phyloP scores from a whole-genome alignment of 331 rosid genomes.

The Arachis monticola region DNA sequence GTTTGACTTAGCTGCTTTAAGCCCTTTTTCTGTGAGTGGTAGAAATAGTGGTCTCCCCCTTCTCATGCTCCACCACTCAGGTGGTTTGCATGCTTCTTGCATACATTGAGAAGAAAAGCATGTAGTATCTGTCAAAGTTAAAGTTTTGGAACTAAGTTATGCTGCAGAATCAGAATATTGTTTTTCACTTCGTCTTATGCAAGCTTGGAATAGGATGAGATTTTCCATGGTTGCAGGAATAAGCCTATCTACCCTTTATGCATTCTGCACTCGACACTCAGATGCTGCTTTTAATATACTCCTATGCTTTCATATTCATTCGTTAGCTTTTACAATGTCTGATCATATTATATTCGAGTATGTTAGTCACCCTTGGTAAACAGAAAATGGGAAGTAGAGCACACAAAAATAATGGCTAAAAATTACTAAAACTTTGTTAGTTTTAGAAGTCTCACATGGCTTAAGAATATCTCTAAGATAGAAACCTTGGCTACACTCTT shows the following conservation, averaged over 20 bases:
- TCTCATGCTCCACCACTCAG: slow-evolving; percentile 1
- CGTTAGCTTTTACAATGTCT: not conserved
- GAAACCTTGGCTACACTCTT: too few species aligned
- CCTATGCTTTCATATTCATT: not conserved
- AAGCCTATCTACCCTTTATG: too few species aligned
- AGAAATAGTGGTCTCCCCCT: slow-evolving; percentile 21
- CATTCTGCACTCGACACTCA: not conserved
- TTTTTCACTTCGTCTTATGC: not conserved
- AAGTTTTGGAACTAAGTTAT: not conserved
- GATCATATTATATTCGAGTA: not conserved
- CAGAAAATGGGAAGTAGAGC: not conserved
- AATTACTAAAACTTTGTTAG: too few species aligned
- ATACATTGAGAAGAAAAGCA: slow-evolving; percentile 14
- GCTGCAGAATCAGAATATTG: not conserved
- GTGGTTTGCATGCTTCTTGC: not conserved
- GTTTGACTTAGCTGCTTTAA: not conserved
- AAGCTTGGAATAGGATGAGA: not conserved
- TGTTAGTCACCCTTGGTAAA: too few species aligned
- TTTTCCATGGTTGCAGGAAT: too few species aligned
- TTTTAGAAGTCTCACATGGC: too few species aligned
- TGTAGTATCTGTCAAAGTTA: not conserved
- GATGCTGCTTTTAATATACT: not conserved
- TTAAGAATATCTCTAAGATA: too few species aligned
- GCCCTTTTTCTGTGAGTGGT: slow-evolving; percentile 30
- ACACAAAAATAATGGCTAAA: not conserved